Base-by-base conservation (phyloP, 495 filamentous ascomycete species). In the Trichoderma asperelloides region DNA sequence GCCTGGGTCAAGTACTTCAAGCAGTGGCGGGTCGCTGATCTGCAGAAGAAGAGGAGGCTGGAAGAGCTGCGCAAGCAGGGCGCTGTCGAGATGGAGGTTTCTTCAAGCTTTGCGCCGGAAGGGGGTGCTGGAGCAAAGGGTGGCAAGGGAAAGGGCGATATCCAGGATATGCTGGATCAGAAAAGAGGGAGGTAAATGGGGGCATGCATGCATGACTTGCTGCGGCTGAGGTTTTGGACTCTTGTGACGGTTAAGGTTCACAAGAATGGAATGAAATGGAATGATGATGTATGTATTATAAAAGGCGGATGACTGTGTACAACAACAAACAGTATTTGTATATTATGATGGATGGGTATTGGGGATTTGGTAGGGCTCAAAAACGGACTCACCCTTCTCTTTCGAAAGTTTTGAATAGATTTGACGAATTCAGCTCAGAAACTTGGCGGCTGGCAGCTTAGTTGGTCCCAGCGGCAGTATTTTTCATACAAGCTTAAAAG, bases 11-110 rank as follows among this genome's bases (percentile, higher is more conserved):
- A 90, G 78, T 97, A 98, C 78, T 98, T 98, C 82, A 97, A 98
- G 78, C 90, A 96, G 75, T 87, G 91, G 77, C 83, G 95, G 68
- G 92, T 98, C 47, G 93, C 95, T 81, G 93, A 98, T 67, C 84
- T 88, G 72, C 90, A 96, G 67, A 90, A 91, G 74, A 89, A 91
- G 69, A 81, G 88, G 77, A 89, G 89, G 55, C 78, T 98, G 43
- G 88, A 89, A 77, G 85, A 85, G 70, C 84, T 98, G 68, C 85
- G 91, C 75, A 86, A 85, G 28, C 90, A 97, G 75, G 91, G 91
- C 69, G 94, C 89, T 30, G 81, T 85, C 68, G 74, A 84, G 73
- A 82, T 91, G 76, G 74, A 75, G 18, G 71, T 80, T 11, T 66
- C 68, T 18, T 68, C 71, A 5, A 72, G 70, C 37, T 73, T 76